Evolutionary conservation across 805 yeast genomes (phyloP), one percentile per base, ranked within the genome.

Genomic region (Peterozyma toletana): DNA sequence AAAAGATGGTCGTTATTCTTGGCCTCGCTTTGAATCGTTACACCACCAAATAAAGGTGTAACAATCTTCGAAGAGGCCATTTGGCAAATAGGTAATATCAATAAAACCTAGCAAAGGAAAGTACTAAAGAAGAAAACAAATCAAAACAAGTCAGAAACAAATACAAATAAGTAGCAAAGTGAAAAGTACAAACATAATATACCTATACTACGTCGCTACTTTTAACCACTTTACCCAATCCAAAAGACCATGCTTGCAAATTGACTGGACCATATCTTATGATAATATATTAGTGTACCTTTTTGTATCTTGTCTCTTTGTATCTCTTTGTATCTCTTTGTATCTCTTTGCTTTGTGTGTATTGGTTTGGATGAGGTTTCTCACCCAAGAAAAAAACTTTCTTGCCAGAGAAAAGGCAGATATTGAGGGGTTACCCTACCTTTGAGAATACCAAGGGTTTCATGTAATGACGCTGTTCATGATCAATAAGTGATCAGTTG

Each of bases 1-100:
- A 21, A 21, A 35, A 29, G 49, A 34, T 39, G 42, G 27, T 18
- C 41, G 44, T 51, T 43, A 39, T 41, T 59, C 58, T 63, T 42
- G 67, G 64, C 66, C 49, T 59, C 66, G 62, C 63, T 63, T 63
- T 63, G 68, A 63, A 62, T 63, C 66, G 48, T 52, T 53, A 61
- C 50, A 58, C 65, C 62, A 63, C 58, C 38, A 48, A 45, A 45
- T 38, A 48, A 30, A 54, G 58, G 62, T 54, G 52, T 58, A 56
- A 51, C 55, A 59, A 63, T 62, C 68, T 63, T 63, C 68, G 68
- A 63, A 63, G 66, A 60, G 55, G 67, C 58, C 66, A 53, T 36
- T 16, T 33, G 30, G 27, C 29, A 33, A 18, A 35, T n/a, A 29
- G 15, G 5, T 31, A 5, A 9, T 31, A 14, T 31, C 15, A 31